Evolutionary conservation across 352 stramenopile species (phyloP).

Genomic region (Phytophthora lateralis): DNA sequence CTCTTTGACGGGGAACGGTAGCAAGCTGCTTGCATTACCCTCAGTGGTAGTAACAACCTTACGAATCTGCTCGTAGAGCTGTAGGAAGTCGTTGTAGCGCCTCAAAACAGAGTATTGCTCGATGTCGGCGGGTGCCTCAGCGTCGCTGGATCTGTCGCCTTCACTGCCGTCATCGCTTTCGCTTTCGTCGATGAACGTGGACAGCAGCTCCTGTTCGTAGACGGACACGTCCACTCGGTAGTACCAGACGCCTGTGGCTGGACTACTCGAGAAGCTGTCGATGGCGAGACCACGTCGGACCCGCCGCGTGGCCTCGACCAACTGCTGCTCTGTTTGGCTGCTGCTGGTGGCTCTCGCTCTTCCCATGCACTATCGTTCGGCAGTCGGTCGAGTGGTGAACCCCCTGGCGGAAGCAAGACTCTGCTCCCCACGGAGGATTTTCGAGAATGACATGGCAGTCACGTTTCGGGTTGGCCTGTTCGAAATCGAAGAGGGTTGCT

Average conservation of each 20-base stretch:
- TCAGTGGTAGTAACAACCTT: constrained; percentile 26
- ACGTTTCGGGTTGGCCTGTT: not conserved
- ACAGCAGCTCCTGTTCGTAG: constrained; percentile 20
- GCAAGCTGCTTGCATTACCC: constrained; percentile 20
- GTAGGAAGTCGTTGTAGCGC: constrained; percentile 70
- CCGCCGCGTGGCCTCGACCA: constrained; percentile 12
- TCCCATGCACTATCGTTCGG: constrained; percentile 16
- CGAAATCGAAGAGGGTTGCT: not conserved
- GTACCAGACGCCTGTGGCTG: constrained; percentile 63
- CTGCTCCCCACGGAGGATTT: constrained; percentile 11
- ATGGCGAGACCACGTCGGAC: constrained; percentile 45
- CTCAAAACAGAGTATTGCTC: constrained; percentile 68
- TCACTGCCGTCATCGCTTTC: constrained; percentile 20
- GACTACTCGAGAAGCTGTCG: constrained; percentile 51
- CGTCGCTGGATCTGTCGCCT: constrained; percentile 25
- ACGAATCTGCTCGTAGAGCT: constrained; percentile 55
- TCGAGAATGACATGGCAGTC: constrained; percentile 12
- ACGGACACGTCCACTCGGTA: constrained; percentile 69
- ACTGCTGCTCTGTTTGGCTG: constrained; percentile 20
- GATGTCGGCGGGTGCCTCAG: constrained; percentile 25
- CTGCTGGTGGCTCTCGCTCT: constrained; percentile 15
- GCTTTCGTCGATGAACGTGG: constrained; percentile 25
- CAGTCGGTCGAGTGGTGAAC: not conserved
- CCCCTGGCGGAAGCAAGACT: not conserved
- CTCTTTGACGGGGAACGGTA: constrained; percentile 65